Evolutionary conservation across 345 rosid genomes (phyloP), one percentile per base, ranked within the genome.

Genomic region (Schrenkiella parvula): DNA sequence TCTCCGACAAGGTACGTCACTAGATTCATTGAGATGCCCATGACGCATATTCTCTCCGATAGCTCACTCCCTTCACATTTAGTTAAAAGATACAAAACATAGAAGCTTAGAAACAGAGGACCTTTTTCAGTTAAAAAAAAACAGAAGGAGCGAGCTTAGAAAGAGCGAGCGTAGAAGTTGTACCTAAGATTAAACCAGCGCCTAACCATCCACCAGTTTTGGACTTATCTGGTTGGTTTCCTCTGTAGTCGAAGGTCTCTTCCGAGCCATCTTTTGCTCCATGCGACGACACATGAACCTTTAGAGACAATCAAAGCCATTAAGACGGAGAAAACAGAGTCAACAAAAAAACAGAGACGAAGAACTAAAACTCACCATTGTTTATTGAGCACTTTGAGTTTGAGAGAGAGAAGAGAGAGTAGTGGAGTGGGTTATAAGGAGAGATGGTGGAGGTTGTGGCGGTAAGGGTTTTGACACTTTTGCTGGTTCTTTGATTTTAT

Each of bases 151-250:
- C n/a, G 18, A 39, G 6, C 1, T 28, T 42, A 28, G 6, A 52
- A 23, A n/a, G n/a, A 65, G 22, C 17, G 25, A 37, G 66, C 22
- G 9, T 9, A 8, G 41, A 38, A 32, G 12, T 21, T 67, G 64
- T 54, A 93, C 98, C 98, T 78, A 93, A 71, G 70, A 90, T 93
- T 52, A 93, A 83, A 50, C 93, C 98, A n/a, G 97, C 93, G 21
- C 85, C 92, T 12, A 90, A 79, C 98, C 98, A 89, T 69, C 97
- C 96, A 14, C 98, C 98, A 34, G 89, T 87, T 79, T 80, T 86
- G 14, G 89, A 80, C 72, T 86, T 88, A 78, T 89, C 97, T 8
- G 46, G 92, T 0, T 84, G 92, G 10, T 86, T 82, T 66, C 97
- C 97, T 71, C 70, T 58, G 63, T 75, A 88, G 71, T 93, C 86